Conservation (phyloP, 2,329 filamentous ascomycete genomes). For the Westerdykella ornata region DNA sequence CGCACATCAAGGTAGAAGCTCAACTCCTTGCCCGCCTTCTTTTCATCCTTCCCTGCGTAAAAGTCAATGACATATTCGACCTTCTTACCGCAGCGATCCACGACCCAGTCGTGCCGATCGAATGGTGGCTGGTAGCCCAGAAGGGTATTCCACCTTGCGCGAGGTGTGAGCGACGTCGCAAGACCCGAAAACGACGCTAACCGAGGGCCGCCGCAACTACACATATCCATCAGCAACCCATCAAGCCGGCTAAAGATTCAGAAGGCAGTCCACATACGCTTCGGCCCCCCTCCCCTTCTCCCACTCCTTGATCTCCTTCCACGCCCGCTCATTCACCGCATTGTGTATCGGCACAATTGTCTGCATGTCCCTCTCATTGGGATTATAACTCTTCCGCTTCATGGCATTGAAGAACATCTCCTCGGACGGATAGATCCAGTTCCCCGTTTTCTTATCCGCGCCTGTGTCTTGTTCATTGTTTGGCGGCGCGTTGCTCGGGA, state of each 20-base stretch:
- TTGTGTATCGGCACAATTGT: conserved; percentile 97
- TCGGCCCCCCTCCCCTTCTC: conserved; percentile 59
- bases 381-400: conserved; percentile 78
- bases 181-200: conserved; percentile 76
- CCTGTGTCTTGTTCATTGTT: conserved; percentile 69
- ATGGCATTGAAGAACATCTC: conserved; percentile 98
- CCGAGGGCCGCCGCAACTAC: conserved; percentile 66
- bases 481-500: conserved; percentile 45
- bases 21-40: conserved; percentile 42
- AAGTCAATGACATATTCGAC: conserved; percentile 98
- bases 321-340: conserved; percentile 93
- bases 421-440: conserved; percentile 97
- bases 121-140: conserved; percentile 89
- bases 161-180: conserved; percentile 61
- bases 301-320: conserved; percentile 87
- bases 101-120: conserved; percentile 94
- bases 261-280: conserved; percentile 41
- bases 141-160: conserved; percentile 72
- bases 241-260: background rate
- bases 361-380: conserved; percentile 68
- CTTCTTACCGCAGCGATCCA: conserved; percentile 78
- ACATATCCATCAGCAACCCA: background rate
- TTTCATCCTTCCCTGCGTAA: conserved; percentile 64
- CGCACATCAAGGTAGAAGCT: conserved; percentile 61
- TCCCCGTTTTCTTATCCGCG: conserved; percentile 61